Percentiles rank a stretch among this genome's conserved stretches.
These are phyloP conservation scores for Tanacetum coccineum DNA, from an alignment of 129 eudicot genomes.

Conservation along the genomic window DNA sequence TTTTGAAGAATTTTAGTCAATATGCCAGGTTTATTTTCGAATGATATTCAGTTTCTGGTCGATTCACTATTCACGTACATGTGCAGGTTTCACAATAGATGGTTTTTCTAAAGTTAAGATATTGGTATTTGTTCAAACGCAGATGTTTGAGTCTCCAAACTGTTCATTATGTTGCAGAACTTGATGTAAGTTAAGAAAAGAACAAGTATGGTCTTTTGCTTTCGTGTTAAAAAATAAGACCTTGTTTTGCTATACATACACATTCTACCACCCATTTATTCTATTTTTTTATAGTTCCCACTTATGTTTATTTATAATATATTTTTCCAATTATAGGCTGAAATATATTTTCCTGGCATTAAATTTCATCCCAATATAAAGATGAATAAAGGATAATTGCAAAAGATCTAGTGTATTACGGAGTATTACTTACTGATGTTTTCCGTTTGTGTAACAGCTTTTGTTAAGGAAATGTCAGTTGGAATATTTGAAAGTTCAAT, in stretches of 20 bases:
- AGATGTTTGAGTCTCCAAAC: conserved; percentile 66
- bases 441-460: conserved; percentile 39
- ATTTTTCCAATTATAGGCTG: too few relatives aligned
- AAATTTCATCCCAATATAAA: too few relatives aligned
- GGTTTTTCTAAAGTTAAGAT: not conserved
- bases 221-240: too few relatives aligned
- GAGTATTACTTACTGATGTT: not conserved
- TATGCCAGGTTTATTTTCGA: too few relatives aligned
- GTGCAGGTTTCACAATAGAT: conserved; percentile 7
- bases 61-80: not conserved
- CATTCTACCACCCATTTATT: too few relatives aligned
- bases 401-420: conserved; percentile 7
- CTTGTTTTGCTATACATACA: too few relatives aligned
- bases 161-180: conserved; percentile 56
- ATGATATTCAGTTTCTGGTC: not conserved
- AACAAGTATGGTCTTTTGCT: too few relatives aligned
- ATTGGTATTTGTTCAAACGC: conserved; percentile 22
- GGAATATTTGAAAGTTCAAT: conserved; percentile 49
- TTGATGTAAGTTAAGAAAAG: conserved; percentile 39
- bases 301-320: too few relatives aligned
- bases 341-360: too few relatives aligned
- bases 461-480: conserved; percentile 50
- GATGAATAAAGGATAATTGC: not conserved
- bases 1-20: conserved; percentile 61
- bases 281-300: too few relatives aligned